Percentiles rank a stretch among this genome's conserved stretches.
Conservation (phyloP, 768 basidiomycete genomes). For the Trametes gibbosa region DNA sequence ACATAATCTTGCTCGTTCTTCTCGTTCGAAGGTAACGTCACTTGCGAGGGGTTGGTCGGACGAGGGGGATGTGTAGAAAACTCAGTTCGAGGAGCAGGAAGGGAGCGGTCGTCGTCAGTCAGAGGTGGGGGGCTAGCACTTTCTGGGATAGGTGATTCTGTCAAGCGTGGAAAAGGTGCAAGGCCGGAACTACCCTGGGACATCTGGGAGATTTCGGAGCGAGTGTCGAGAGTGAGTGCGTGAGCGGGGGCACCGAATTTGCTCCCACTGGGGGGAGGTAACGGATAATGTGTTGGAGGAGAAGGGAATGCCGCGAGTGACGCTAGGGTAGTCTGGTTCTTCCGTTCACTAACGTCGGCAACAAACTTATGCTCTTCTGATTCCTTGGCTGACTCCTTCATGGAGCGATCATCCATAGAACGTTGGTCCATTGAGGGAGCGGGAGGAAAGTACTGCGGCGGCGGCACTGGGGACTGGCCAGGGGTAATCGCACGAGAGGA, state of each 20-base stretch:
- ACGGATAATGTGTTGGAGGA: constrained; percentile 70
- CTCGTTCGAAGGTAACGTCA: neutral
- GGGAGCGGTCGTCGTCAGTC: constrained; percentile 6
- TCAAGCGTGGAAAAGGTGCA: constrained; percentile 16
- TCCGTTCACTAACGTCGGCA: constrained; percentile 15
- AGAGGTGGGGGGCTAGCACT: neutral
- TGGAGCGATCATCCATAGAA: neutral
- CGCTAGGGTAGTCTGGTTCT: constrained; percentile 43
- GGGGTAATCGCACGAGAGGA: constrained; percentile 19
- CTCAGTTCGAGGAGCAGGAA: constrained; percentile 6
- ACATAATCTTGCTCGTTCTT: neutral
- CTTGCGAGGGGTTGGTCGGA: neutral
- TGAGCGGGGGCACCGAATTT: constrained; percentile 1
- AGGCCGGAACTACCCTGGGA: constrained; percentile 2
- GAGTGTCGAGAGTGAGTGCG: constrained; percentile 7
- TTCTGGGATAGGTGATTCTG: constrained; percentile 15
- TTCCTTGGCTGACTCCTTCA: neutral
- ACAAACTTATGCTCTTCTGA: neutral
- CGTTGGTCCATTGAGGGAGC: constrained; percentile 3
- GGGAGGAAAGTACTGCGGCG: constrained; percentile 21
- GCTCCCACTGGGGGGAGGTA: constrained; percentile 42
- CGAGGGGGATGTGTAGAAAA: neutral
- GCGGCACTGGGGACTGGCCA: constrained; percentile 15
- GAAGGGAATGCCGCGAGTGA: constrained; percentile 72
- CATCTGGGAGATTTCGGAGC: neutral